Conservation (phyloP, 2,329 filamentous ascomycete genomes). For the Fusarium burgessii region DNA sequence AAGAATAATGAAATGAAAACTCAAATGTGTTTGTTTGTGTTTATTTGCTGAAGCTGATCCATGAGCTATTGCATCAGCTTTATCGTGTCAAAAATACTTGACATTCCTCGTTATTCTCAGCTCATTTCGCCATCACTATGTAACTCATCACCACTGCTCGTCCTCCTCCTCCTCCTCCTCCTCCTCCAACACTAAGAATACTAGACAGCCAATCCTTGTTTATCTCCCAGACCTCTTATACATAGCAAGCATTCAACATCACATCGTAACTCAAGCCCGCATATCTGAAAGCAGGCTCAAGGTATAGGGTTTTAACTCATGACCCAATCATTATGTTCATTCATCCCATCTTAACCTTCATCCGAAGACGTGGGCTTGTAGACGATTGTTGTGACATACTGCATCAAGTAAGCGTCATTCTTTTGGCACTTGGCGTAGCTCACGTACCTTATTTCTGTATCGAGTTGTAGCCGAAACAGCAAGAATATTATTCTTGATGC, state of each 20-base stretch:
- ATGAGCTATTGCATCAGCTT: not conserved
- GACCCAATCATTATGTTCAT: not conserved
- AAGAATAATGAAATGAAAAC: not conserved
- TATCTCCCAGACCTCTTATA: slow-evolving; percentile 1
- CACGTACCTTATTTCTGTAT: slow-evolving; percentile 89
- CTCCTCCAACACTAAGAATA: not conserved
- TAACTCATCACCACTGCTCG: not conserved
- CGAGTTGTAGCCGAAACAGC: slow-evolving; percentile 97
- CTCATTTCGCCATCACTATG: not conserved
- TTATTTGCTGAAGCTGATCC: slow-evolving; percentile 11
- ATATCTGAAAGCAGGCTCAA: slow-evolving; percentile 11
- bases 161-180: not conserved
- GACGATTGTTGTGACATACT: slow-evolving; percentile 98
- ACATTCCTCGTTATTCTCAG: slow-evolving; percentile 4
- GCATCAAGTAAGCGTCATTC: slow-evolving; percentile 28
- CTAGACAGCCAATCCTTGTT: not conserved
- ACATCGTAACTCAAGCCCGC: slow-evolving; percentile 17
- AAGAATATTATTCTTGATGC: slow-evolving; percentile 95
- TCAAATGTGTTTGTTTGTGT: slow-evolving; percentile 3
- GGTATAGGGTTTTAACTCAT: not conserved
- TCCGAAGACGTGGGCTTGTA: slow-evolving; percentile 87
- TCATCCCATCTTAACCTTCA: slow-evolving; percentile 51
- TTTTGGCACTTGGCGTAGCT: not conserved
- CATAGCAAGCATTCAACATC: slow-evolving; percentile 19
- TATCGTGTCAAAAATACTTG: not conserved